Evolutionary conservation across 768 basidiomycete genomes (phyloP).

Genomic region (Lyophyllum semitale): DNA sequence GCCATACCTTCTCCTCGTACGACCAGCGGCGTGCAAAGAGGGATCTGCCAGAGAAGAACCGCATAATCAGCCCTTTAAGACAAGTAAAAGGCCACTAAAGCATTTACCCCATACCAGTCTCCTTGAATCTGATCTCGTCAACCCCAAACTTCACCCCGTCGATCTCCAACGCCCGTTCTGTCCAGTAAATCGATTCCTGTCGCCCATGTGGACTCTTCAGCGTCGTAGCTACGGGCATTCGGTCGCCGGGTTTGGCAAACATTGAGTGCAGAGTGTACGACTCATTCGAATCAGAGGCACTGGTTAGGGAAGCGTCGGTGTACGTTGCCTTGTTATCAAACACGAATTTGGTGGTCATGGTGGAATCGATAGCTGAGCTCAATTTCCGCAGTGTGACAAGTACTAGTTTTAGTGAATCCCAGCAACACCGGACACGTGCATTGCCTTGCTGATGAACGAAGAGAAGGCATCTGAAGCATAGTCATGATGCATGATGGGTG

Average conservation of each 20-base stretch:
- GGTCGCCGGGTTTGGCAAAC: neutral
- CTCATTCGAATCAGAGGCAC: neutral
- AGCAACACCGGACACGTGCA: no score
- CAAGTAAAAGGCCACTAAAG: neutral
- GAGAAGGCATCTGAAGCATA: no score
- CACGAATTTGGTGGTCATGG: neutral
- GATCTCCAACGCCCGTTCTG: neutral
- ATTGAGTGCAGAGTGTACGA: neutral
- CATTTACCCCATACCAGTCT: neutral
- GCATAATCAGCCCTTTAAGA: no score
- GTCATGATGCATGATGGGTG: no score
- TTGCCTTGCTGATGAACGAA: no score
- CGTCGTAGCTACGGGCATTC: neutral
- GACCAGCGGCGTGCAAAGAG: constrained; percentile 5
- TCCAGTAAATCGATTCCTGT: neutral
- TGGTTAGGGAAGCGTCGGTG: neutral
- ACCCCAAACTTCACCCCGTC: neutral
- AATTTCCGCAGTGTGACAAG: no score
- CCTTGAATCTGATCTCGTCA: neutral
- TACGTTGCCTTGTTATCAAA: constrained; percentile 5
- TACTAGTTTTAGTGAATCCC: no score
- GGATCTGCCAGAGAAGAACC: neutral
- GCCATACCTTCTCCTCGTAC: constrained; percentile 2
- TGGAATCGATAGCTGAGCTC: no score
- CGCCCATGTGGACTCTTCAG: neutral